Evolutionary conservation across 202 grass and related monocot species (phyloP).

Genomic region (Alloteropsis angusta): DNA sequence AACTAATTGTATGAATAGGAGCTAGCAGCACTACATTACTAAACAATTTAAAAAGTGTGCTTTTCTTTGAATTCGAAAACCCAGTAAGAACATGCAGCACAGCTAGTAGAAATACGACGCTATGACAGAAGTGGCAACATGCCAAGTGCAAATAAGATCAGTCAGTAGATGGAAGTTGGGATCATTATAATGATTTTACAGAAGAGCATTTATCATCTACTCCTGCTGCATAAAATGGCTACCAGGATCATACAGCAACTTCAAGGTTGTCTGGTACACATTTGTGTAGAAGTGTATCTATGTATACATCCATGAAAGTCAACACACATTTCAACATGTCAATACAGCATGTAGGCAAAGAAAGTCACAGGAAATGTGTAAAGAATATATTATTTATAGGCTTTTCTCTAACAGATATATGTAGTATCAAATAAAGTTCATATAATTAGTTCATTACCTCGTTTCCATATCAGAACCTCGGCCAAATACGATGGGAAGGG

Average conservation of each 20-base stretch:
- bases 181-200: slow-evolving; percentile 3
- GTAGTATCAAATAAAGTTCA: background rate
- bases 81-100: background rate
- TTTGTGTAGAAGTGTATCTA: background rate
- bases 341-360: too few species aligned
- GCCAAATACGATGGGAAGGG: slow-evolving; percentile 93
- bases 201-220: background rate
- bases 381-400: background rate
- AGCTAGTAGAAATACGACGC: background rate
- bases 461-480: slow-evolving; percentile 80
- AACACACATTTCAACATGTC: background rate
- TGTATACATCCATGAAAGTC: background rate
- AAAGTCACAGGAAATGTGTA: background rate
- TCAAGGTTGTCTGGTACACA: background rate
- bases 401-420: background rate
- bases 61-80: background rate
- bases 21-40: background rate
- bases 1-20: background rate
- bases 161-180: background rate
- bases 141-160: background rate
- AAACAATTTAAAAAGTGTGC: background rate
- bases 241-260: background rate
- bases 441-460: slow-evolving; percentile 35
- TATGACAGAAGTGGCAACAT: background rate
- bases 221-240: background rate